Base-by-base conservation (phyloP, 1,284 basidiomycete genomes). In the Anthracocystis walkeri region DNA sequence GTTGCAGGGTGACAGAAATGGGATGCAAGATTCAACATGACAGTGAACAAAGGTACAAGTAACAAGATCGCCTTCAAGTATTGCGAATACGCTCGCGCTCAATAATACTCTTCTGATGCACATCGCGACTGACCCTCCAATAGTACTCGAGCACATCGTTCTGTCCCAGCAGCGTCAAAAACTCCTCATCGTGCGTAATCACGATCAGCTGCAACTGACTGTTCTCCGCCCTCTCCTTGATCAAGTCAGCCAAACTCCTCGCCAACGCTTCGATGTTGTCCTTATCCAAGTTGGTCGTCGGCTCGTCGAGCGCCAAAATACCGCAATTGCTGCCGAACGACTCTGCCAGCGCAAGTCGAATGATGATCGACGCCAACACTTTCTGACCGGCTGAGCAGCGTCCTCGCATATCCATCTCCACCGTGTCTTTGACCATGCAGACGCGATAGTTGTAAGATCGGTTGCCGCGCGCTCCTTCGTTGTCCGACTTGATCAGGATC, bases 351-450 rank as follows among this genome's bases (percentile, higher is more conserved):
- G 96, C 97, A n/a, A 99, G 90, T 1, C 97, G 90, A 80, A 99
- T 99, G 84, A 99, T 95, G 86, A 99, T 98, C n/a, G 94, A 97
- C 29, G 97, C 97, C 64, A 99, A 87, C 88, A 98, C 97, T 87
- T 99, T 99, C 86, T 99, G 97, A 0, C 97, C 97, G 0, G 97
- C 97, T 21, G 93, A 95, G 86, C 97, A 99, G 68, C 97, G 91
- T 29, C 97, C 97, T 66, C 96, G 91, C 96, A 99, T 99, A 85
- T 99, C 96, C 91, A 99, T 95, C 86, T 99, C 96, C 2, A 97
- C 95, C 81, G 94, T 92, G 84, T 98, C 95, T 87, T 98, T 99
- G 68, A 92, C 93, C 96, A 99, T 99, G 87, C 90, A 73, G 77
- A 95, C 97, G 65, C 97, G 89, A 86, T 99, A 99, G 86, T 99